These are phyloP conservation scores for Auricularia auricula-judae DNA, from an alignment of 768 basidiomycete genomes.

Conservation along the genomic window DNA sequence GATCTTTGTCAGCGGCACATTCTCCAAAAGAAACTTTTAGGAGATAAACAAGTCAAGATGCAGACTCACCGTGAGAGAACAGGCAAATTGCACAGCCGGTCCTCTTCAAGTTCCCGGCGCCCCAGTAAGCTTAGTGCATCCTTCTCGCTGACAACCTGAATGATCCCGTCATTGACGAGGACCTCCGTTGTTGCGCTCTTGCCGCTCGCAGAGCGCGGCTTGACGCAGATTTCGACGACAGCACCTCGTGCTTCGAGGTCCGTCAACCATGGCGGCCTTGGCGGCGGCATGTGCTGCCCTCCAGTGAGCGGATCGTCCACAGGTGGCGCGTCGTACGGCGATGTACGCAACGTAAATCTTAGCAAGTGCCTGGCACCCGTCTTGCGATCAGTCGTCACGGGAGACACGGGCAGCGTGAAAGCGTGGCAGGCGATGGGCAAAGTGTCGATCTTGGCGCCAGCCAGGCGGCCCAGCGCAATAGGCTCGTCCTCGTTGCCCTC, in stretches of 20 bases:
- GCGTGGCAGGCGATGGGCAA: conserved; percentile 51
- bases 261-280: conserved; percentile 62
- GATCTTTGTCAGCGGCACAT: not conserved
- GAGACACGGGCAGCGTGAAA: conserved; percentile 71
- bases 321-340: conserved; percentile 64
- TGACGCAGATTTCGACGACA: conserved; percentile 45
- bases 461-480: conserved; percentile 22
- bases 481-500: conserved; percentile 23
- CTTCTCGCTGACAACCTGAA: conserved; percentile 57
- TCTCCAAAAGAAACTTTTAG: not conserved
- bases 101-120: conserved; percentile 67
- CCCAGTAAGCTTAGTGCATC: conserved; percentile 30
- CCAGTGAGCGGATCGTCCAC: conserved; percentile 76
- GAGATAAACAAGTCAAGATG: not conserved
- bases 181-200: conserved; percentile 21
- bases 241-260: conserved; percentile 46
- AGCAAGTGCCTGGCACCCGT: conserved; percentile 58
- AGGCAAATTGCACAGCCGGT: conserved; percentile 52
- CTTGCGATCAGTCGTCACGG: conserved; percentile 57
- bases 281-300: conserved; percentile 44
- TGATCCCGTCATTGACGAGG: conserved; percentile 26
- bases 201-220: conserved; percentile 29
- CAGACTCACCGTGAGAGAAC: conserved; percentile 53
- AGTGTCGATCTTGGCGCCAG: conserved; percentile 14
- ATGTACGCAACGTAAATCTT: conserved; percentile 69